These are phyloP conservation scores for Canavalia ensiformis DNA, from an alignment of 306 rosid species.

Conservation along the genomic window DNA sequence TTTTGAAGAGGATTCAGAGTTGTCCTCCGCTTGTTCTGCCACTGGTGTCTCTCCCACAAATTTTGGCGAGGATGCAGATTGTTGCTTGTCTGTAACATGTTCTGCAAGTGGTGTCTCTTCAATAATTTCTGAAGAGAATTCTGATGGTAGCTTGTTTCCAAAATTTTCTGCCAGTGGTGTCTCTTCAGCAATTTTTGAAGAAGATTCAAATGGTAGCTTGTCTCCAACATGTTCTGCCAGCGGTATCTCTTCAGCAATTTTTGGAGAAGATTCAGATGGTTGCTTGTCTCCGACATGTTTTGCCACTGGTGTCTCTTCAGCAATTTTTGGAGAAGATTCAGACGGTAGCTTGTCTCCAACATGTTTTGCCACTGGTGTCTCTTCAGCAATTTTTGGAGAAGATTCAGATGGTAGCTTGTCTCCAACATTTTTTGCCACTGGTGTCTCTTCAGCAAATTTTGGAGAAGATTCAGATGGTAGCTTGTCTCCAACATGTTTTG, in stretches of 20 bases:
- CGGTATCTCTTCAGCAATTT: constrained; percentile 32
- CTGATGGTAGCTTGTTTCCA: neutral
- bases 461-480: constrained; percentile 43
- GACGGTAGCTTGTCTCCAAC: constrained; percentile 12
- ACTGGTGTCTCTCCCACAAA: constrained; percentile 43
- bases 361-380: constrained; percentile 22
- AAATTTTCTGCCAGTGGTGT: neutral
- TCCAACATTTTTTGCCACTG: constrained; percentile 41
- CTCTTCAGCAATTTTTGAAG: constrained; percentile 45
- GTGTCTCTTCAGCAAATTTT: constrained; percentile 42
- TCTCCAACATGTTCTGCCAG: constrained; percentile 9
- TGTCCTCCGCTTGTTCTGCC: neutral
- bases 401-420: constrained; percentile 47
- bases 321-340: constrained; percentile 42
- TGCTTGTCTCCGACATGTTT: constrained; percentile 45
- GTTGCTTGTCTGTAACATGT: neutral
- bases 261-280: constrained; percentile 39
- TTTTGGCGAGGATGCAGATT: constrained; percentile 39
- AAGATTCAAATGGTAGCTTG: constrained; percentile 26
- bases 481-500: constrained; percentile 46
- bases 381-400: constrained; percentile 32
- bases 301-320: constrained; percentile 47
- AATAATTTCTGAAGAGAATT: constrained; percentile 36
- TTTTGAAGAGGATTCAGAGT: constrained; percentile 40
- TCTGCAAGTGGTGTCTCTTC: constrained; percentile 37